phyloP scores from a whole-genome alignment of 139 green algal genomes.

The Chlamydomonas sphaeroides region DNA sequence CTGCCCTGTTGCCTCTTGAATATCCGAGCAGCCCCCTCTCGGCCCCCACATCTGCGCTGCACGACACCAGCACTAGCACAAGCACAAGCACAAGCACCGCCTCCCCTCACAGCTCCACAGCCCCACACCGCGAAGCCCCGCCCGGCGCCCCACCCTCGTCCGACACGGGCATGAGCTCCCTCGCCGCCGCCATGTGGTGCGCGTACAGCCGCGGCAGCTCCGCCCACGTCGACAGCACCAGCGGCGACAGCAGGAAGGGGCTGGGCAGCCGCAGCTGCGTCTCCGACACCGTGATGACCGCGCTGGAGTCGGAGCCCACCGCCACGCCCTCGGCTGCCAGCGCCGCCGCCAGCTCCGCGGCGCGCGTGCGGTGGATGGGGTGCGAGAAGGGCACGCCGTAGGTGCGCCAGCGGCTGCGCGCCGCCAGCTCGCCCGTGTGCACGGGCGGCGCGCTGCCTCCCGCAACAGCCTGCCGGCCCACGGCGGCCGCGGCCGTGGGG shows the following conservation, averaged over 20 bases:
- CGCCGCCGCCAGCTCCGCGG: neutral
- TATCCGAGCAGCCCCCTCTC: too few relatives aligned
- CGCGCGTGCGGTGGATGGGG: slow-evolving; percentile 9
- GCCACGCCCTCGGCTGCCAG: too few relatives aligned
- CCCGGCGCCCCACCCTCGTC: slow-evolving; percentile 8
- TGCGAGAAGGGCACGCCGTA: slow-evolving; percentile 26
- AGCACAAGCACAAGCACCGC: too few relatives aligned
- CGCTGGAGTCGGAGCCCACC: too few relatives aligned
- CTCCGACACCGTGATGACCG: neutral
- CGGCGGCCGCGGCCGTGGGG: too few relatives aligned
- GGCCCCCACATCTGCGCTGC: too few relatives aligned
- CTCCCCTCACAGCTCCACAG: too few relatives aligned
- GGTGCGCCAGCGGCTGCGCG: neutral
- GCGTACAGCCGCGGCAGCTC: slow-evolving; percentile 2
- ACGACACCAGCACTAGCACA: too few relatives aligned
- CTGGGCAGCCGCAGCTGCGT: slow-evolving; percentile 6
- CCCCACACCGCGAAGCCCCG: too few relatives aligned
- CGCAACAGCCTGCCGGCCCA: too few relatives aligned
- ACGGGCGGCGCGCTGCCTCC: too few relatives aligned
- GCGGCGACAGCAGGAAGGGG: slow-evolving; percentile 5
- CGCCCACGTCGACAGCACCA: slow-evolving; percentile 16
- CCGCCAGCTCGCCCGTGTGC: neutral
- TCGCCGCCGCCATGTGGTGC: slow-evolving; percentile 14
- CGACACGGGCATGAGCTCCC: slow-evolving; percentile 16
- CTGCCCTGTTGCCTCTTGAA: too few relatives aligned